These are phyloP conservation scores for Annulohypoxylon stygium DNA, from an alignment of 495 filamentous ascomycete genomes.

Conservation along the genomic window DNA sequence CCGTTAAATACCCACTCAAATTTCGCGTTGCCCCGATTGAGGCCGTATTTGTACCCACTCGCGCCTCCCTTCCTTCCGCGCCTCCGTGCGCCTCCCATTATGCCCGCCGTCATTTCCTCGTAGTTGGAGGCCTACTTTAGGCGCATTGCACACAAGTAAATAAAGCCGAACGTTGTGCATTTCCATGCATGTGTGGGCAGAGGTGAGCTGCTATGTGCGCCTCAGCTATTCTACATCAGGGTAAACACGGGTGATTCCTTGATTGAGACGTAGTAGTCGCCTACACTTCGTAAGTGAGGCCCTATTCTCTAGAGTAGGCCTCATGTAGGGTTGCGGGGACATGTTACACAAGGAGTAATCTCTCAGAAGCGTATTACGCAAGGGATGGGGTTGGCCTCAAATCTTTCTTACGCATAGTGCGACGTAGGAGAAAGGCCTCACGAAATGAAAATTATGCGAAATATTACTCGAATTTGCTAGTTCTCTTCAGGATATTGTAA, in stretches of 20 bases:
- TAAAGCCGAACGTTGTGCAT: background rate
- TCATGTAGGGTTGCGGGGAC: too few relatives aligned
- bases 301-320: too few relatives aligned
- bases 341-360: too few relatives aligned
- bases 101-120: background rate
- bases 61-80: background rate
- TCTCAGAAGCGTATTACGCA: too few relatives aligned
- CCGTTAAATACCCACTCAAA: background rate
- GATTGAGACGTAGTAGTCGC: too few relatives aligned
- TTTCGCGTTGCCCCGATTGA: background rate
- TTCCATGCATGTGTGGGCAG: background rate
- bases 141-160: background rate
- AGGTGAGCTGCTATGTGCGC: background rate
- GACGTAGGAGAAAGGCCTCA: too few relatives aligned
- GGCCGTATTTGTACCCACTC: slow-evolving; percentile 2
- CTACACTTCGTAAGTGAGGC: too few relatives aligned
- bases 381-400: too few relatives aligned
- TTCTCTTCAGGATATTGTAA: too few relatives aligned
- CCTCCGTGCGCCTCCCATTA: background rate
- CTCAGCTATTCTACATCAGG: background rate
- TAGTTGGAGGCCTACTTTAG: background rate
- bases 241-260: background rate
- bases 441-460: too few relatives aligned
- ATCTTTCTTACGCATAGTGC: too few relatives aligned
- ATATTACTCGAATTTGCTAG: too few relatives aligned